A percentile compares a stretch with the other conserved stretches of the same genome.
Evolutionary conservation across 768 basidiomycete species (phyloP).

Genomic region (Lactarius indigo): DNA sequence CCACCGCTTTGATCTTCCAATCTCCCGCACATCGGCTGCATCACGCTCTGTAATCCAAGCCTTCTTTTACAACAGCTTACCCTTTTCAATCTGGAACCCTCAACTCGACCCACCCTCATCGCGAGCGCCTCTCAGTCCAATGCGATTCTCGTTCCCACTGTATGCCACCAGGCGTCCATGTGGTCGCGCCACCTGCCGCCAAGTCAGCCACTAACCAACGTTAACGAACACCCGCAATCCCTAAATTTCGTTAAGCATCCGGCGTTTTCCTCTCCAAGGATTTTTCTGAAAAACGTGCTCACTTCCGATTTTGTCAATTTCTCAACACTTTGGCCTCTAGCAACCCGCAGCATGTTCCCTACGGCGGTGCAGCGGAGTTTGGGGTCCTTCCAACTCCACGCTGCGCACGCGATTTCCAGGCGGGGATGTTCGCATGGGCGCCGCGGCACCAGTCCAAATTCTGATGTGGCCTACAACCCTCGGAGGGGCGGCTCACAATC

Average conservation of each 20-base stretch:
- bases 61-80: conserved; percentile 12
- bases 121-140: conserved; percentile 12
- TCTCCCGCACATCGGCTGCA: conserved; percentile 20
- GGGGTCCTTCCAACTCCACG: conserved; percentile 18
- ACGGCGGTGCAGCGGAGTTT: conserved; percentile 23
- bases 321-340: not conserved
- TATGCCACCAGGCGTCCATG: conserved; percentile 24
- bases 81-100: conserved; percentile 10
- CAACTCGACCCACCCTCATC: not conserved
- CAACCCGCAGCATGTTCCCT: conserved; percentile 9
- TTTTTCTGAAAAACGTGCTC: not conserved
- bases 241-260: conserved; percentile 9
- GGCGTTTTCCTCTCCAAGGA: conserved; percentile 1
- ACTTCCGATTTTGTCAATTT: conserved; percentile 10
- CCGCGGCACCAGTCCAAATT: conserved; percentile 22
- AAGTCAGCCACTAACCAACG: conserved; percentile 16
- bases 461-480: conserved; percentile 17
- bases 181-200: conserved; percentile 22
- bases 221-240: conserved; percentile 2
- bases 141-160: conserved; percentile 24
- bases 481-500: conserved; percentile 22
- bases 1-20: conserved; percentile 14
- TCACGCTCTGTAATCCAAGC: not conserved
- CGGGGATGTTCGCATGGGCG: conserved; percentile 22
- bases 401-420: conserved; percentile 18